Base-by-base conservation (phyloP, 495 filamentous ascomycete species). In the Peziza echinospora region DNA sequence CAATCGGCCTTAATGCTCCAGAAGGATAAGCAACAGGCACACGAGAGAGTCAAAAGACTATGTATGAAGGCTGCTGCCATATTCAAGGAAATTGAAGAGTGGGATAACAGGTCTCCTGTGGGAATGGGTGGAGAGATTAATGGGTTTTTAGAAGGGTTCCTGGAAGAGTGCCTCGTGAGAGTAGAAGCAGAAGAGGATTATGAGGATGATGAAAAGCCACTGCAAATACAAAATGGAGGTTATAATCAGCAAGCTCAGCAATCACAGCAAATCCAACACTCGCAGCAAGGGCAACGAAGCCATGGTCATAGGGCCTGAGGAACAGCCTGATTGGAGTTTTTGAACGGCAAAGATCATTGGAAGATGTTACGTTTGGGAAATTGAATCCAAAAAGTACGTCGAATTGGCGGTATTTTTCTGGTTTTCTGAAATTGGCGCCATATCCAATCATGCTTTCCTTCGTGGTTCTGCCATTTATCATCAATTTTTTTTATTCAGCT, bases 141-240 rank as follows among this genome's bases (percentile, higher is more conserved):
- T 41, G 78, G 77, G 0, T 89, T 94, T 51, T 64, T 96, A 24
- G 89, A 97, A 61, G 86, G 82, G 1, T 75, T 93, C 50, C 66
- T 97, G 24, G 89, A 97, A 65, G 89, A 96, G 66, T 74, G 96
- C 13, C 68, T 97, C n/a, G 83, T 93, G 5, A 66, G 89, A 26
- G 80, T 96, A 25, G 87, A 93, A 61, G 78, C 82, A 6, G 67
- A 80, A 44, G 80, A 85, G 58, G 81, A 83, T 37, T 37, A 37
- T 37, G 30, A 37, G 30, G 30, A 37, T 11, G 30, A 37, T 37
- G 30, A 6, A 17, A 17, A 17, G 30, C 1, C 30, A 37, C 6
- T 17, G 19, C 19, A 17, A 17, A 3, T 11, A 6, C 30, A 37
- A 13, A 3, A 37, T 6, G 30, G 30, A 17, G 30, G 30, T 7